Percentiles rank a stretch among this genome's conserved stretches.
phyloP scores from a whole-genome alignment of 2,329 filamentous ascomycete species.

The Beauveria medogensis region DNA sequence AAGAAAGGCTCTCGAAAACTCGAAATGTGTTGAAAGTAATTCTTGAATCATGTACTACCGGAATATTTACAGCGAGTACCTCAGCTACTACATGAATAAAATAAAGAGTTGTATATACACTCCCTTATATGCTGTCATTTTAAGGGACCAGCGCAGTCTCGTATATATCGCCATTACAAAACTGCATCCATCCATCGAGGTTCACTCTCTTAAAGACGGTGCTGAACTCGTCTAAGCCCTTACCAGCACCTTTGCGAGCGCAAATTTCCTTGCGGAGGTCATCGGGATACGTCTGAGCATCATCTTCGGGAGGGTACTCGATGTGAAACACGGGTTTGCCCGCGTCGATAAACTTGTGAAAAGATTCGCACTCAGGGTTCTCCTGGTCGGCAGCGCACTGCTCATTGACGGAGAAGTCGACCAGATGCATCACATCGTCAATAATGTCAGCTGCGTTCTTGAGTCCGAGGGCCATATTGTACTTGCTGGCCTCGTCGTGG shows the following conservation, averaged over 20 bases:
- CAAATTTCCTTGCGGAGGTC: slow-evolving; percentile 29
- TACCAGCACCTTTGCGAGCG: slow-evolving; percentile 26
- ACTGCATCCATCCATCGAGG: slow-evolving; percentile 54
- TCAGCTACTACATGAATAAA: neutral
- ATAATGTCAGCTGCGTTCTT: slow-evolving; percentile 62
- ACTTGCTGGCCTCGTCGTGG: slow-evolving; percentile 40
- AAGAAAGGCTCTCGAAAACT: neutral
- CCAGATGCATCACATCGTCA: slow-evolving; percentile 32
- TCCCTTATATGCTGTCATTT: neutral
- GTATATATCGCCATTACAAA: slow-evolving; percentile 35
- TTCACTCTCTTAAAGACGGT: slow-evolving; percentile 59
- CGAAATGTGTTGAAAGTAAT: neutral
- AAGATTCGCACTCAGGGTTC: slow-evolving; percentile 51
- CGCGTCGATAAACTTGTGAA: slow-evolving; percentile 47
- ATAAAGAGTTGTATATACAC: neutral
- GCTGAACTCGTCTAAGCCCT: slow-evolving; percentile 45
- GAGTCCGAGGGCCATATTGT: slow-evolving; percentile 54
- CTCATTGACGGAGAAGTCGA: slow-evolving; percentile 64
- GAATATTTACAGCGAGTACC: neutral
- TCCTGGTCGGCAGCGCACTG: slow-evolving; percentile 55
- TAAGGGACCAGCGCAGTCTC: slow-evolving; percentile 15
- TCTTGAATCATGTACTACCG: neutral
- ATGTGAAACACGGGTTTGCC: slow-evolving; percentile 66
- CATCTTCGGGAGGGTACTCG: slow-evolving; percentile 48
- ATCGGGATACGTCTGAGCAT: slow-evolving; percentile 21